Conservation (phyloP, 352 stramenopile species). For the Phytophthora lateralis region DNA sequence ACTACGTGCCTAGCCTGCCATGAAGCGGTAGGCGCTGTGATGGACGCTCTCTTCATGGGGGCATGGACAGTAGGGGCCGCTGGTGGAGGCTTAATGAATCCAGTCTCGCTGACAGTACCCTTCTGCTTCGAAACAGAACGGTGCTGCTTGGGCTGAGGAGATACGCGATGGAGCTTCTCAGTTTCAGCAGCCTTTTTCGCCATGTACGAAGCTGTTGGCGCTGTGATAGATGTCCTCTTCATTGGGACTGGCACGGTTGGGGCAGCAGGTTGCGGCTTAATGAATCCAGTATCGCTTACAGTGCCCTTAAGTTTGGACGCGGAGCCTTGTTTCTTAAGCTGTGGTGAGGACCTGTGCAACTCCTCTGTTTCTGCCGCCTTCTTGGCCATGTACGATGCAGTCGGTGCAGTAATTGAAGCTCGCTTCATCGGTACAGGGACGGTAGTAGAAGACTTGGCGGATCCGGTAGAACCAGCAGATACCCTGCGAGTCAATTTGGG, state of each 20-base stretch:
- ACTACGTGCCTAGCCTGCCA: conserved; percentile 31
- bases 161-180: conserved; percentile 5
- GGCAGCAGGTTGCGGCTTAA: conserved; percentile 28
- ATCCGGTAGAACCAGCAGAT: conserved; percentile 30
- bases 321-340: conserved; percentile 22
- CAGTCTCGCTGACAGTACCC: conserved; percentile 9
- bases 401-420: conserved; percentile 36
- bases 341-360: conserved; percentile 10
- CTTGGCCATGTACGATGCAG: conserved; percentile 36
- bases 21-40: conserved; percentile 38
- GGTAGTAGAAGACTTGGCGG: conserved; percentile 25
- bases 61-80: conserved; percentile 22
- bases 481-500: conserved; percentile 32
- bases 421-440: conserved; percentile 31
- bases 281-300: conserved; percentile 25
- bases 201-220: conserved; percentile 31
- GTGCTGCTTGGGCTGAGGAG: neutral
- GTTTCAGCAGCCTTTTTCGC: conserved; percentile 30
- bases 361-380: conserved; percentile 24
- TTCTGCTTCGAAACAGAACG: neutral
- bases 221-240: conserved; percentile 36
- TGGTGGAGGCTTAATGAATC: conserved; percentile 27
- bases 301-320: conserved; percentile 21
- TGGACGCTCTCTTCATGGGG: conserved; percentile 33
- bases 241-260: conserved; percentile 31